Evolutionary conservation across 306 rosid species (phyloP).

Genomic region (Fagus crenata): DNA sequence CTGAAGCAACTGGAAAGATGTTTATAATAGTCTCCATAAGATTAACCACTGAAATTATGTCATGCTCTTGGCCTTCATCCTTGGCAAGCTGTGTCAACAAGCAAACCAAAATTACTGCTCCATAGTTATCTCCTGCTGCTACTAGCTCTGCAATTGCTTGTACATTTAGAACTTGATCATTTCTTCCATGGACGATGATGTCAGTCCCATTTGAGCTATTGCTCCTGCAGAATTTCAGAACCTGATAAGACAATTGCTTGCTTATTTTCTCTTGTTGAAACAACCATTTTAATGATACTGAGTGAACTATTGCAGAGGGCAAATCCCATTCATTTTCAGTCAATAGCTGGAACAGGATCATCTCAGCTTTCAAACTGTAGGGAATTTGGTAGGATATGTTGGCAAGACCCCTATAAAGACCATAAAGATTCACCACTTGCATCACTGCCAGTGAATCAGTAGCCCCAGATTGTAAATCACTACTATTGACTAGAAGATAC

Average conservation of each 20-base stretch:
- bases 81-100: slow-evolving; percentile 59
- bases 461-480: slow-evolving; percentile 38
- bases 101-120: slow-evolving; percentile 62
- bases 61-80: slow-evolving; percentile 59
- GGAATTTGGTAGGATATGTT: slow-evolving; percentile 54
- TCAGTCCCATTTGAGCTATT: slow-evolving; percentile 37
- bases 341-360: slow-evolving; percentile 61
- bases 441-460: slow-evolving; percentile 45
- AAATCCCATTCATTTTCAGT: slow-evolving; percentile 67
- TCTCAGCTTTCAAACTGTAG: slow-evolving; percentile 75
- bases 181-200: slow-evolving; percentile 34
- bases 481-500: slow-evolving; percentile 62
- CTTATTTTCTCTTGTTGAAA: slow-evolving; percentile 78
- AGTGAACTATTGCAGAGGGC: slow-evolving; percentile 68
- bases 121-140: slow-evolving; percentile 62
- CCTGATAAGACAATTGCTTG: slow-evolving; percentile 56
- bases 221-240: slow-evolving; percentile 67
- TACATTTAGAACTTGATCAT: slow-evolving; percentile 40
- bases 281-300: slow-evolving; percentile 76
- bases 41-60: slow-evolving; percentile 47
- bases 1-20: slow-evolving; percentile 58
- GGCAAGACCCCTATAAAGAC: slow-evolving; percentile 68
- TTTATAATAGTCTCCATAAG: slow-evolving; percentile 49
- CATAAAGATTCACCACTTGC: slow-evolving; percentile 69
- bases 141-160: slow-evolving; percentile 68